These are phyloP conservation scores for Maudiozyma turicensis DNA, from an alignment of 805 yeast genomes.

Conservation along the genomic window DNA sequence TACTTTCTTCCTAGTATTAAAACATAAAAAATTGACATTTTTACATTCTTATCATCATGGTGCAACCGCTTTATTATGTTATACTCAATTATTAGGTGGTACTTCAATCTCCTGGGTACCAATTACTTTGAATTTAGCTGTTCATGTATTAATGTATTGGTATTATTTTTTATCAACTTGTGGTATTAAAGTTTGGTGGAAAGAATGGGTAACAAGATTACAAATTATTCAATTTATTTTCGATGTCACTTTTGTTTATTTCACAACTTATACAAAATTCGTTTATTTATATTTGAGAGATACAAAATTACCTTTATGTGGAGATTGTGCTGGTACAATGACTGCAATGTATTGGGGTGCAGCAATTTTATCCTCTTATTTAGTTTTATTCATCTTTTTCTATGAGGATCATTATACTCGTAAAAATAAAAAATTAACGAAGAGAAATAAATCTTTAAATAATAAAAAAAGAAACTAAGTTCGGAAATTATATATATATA, in stretches of 20 bases:
- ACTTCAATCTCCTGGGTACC: constrained; percentile 96
- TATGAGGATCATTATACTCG: constrained; percentile 69
- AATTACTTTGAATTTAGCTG: constrained; percentile 77
- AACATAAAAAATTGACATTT: constrained; percentile 83
- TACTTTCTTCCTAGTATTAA: constrained; percentile 81
- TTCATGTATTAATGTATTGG: constrained; percentile 95
- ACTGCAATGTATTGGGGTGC: constrained; percentile 66
- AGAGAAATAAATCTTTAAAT: background rate
- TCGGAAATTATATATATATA: background rate
- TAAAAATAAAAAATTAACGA: constrained; percentile 26
- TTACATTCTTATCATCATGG: constrained; percentile 97
- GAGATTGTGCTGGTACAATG: constrained; percentile 66
- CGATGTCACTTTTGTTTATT: constrained; percentile 83
- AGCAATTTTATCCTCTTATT: constrained; percentile 64
- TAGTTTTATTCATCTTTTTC: constrained; percentile 66
- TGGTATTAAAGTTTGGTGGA: constrained; percentile 97
- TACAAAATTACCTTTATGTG: constrained; percentile 42
- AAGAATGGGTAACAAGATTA: constrained; percentile 94
- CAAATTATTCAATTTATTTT: constrained; percentile 89
- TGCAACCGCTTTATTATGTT: constrained; percentile 90
- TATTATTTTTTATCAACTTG: constrained; percentile 88
- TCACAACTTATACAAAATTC: constrained; percentile 68
- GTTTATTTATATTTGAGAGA: constrained; percentile 3
- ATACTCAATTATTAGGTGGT: constrained; percentile 80
- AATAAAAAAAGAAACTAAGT: background rate